Evolutionary conservation across 495 filamentous ascomycete genomes (phyloP), one percentile per base, ranked within the genome.

Genomic region (Halenospora varia): DNA sequence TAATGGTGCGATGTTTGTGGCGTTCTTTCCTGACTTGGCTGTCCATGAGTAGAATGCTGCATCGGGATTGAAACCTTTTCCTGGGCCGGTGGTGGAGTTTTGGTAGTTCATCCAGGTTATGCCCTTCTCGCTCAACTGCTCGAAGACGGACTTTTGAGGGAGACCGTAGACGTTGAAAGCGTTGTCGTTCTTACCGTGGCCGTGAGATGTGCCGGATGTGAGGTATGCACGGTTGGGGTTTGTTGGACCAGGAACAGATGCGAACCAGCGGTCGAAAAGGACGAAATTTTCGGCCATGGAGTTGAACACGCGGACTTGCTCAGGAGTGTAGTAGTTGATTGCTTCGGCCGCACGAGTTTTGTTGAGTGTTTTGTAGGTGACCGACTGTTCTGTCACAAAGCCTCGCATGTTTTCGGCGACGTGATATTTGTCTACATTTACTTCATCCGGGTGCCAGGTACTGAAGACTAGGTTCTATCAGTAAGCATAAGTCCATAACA

Each of bases 181-280:
- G 0, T 64, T 65, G 51, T 79, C 76, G 51, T 80, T 80, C 15
- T 61, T 65, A 40, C 77, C 77, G 54, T 78, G 76, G 45, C 77
- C 78, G 39, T 68, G 54, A 0, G 74, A 74, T 19, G 74, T 78
- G 20, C 79, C 77, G 1, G 77, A 75, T 6, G 71, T 63, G n/a
- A 77, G 59, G 35, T 71, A 74, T 1, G 70, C 67, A 4, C 78
- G 73, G 70, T 80, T 80, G 29, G 77, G 76, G 49, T 64, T 64
- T 17, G 62, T 64, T 2, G 62, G 62, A 10, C 79, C 79, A 2
- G 77, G 77, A 39, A 76, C 67, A 51, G 71, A 68, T 10, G 75
- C 74, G 63, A 76, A 73, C 77, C 78, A 82, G 62, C 74, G 68
- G 69, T 81, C 76, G 62, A 82, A 80, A 20, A 73, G 70, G 0